A percentile compares a stretch with the other conserved stretches of the same genome.
These are phyloP conservation scores for Protomyces lactucae-debilis DNA, from an alignment of 1,139 yeast species.

Conservation along the genomic window DNA sequence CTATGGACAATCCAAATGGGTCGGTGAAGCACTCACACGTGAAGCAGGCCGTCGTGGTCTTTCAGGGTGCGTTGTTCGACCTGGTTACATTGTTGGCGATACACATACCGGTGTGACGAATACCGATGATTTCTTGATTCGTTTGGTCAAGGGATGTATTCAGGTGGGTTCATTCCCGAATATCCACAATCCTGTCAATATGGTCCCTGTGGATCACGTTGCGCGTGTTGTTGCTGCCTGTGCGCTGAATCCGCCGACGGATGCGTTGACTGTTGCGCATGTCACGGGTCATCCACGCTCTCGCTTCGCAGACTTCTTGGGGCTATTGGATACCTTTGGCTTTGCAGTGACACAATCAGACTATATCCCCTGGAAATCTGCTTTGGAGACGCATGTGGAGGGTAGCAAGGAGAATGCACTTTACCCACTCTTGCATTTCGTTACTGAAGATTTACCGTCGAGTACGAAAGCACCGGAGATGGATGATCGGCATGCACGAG, in stretches of 20 bases:
- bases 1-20: conserved; percentile 97
- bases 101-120: conserved; percentile 78
- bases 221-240: conserved; percentile 85
- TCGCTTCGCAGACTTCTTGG: conserved; percentile 67
- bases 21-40: conserved; percentile 83
- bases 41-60: conserved; percentile 79
- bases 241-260: conserved; percentile 66
- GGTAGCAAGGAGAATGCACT: conserved; percentile 75
- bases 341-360: conserved; percentile 58
- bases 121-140: conserved; percentile 89
- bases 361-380: conserved; percentile 72
- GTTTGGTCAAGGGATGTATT: conserved; percentile 91
- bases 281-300: conserved; percentile 97
- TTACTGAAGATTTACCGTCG: conserved; percentile 82
- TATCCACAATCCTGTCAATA: conserved; percentile 79
- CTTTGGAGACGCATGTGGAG: conserved; percentile 70
- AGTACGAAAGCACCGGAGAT: conserved; percentile 92
- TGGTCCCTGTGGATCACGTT: conserved; percentile 98
- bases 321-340: conserved; percentile 63
- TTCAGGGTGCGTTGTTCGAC: conserved; percentile 83
- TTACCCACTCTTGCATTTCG: conserved; percentile 90
- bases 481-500: conserved; percentile 74
- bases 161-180: conserved; percentile 84
- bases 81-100: conserved; percentile 93
- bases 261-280: conserved; percentile 66